These are phyloP conservation scores for Fusarium guadeloupense DNA, from an alignment of 2,329 filamentous ascomycete genomes.

Conservation along the genomic window DNA sequence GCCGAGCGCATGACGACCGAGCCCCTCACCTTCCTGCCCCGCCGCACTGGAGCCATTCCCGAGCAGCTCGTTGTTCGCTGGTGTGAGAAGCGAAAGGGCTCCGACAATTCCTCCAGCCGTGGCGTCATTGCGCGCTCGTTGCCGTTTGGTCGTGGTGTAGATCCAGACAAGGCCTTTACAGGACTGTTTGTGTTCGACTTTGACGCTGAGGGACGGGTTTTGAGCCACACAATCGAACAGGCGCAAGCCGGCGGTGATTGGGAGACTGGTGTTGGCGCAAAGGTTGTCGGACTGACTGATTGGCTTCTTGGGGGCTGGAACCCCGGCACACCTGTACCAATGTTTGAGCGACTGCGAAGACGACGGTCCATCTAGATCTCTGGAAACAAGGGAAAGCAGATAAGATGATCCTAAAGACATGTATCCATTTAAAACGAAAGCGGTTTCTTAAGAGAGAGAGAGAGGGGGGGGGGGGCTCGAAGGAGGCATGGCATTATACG, in stretches of 20 bases:
- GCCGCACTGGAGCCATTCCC: conserved; percentile 59
- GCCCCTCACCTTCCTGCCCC: conserved; percentile 58
- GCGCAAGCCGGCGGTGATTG: conserved; percentile 84
- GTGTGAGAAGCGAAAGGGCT: conserved; percentile 86
- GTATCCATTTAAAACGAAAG: background rate
- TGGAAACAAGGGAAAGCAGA: background rate
- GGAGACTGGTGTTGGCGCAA: conserved; percentile 81
- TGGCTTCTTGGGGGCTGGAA: conserved; percentile 86
- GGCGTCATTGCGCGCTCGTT: conserved; percentile 57
- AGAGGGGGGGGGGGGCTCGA: too few species aligned
- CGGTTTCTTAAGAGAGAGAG: too few species aligned
- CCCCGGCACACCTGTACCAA: conserved; percentile 48
- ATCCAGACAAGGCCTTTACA: conserved; percentile 79
- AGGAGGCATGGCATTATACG: conserved; percentile 9
- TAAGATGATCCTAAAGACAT: background rate
- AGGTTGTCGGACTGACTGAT: conserved; percentile 90
- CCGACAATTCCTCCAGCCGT: conserved; percentile 61
- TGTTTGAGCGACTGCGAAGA: conserved; percentile 47
- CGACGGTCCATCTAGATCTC: conserved; percentile 30
- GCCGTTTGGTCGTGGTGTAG: conserved; percentile 47
- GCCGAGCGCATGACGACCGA: conserved; percentile 86
- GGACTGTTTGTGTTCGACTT: conserved; percentile 97
- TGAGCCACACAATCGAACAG: conserved; percentile 93
- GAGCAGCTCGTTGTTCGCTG: conserved; percentile 61
- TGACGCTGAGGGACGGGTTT: conserved; percentile 82